Evolutionary conservation across 2,329 filamentous ascomycete species (phyloP).

Genomic region (Claviceps arundinis): DNA sequence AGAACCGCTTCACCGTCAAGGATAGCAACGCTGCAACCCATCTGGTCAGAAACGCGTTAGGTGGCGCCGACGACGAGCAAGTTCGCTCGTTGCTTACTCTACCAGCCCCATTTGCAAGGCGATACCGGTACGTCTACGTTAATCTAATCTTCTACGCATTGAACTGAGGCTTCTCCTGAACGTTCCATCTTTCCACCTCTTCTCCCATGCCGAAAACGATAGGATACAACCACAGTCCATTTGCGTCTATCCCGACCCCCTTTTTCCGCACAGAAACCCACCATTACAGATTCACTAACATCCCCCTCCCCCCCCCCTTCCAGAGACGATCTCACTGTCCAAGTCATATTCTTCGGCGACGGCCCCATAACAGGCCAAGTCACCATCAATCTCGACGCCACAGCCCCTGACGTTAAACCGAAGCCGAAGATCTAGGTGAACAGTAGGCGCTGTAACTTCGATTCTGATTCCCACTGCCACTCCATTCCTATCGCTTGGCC

Average conservation of each 20-base stretch:
- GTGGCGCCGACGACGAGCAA: slow-evolving; percentile 87
- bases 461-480: not conserved
- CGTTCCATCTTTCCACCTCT: not conserved
- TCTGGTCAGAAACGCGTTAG: slow-evolving; percentile 85
- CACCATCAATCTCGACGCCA: slow-evolving; percentile 76
- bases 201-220: not conserved
- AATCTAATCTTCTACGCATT: too few relatives aligned
- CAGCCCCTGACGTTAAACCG: slow-evolving; percentile 33
- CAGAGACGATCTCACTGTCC: slow-evolving; percentile 89
- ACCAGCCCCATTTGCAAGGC: slow-evolving; percentile 76
- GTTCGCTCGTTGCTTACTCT: slow-evolving; percentile 83
- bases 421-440: slow-evolving; percentile 25
- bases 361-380: slow-evolving; percentile 65
- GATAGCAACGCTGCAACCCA: slow-evolving; percentile 96
- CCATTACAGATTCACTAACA: not conserved
- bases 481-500: not conserved
- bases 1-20: slow-evolving; percentile 79
- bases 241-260: not conserved
- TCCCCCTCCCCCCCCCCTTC: not conserved
- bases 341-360: slow-evolving; percentile 97
- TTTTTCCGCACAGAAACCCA: not conserved
- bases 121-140: slow-evolving; percentile 57
- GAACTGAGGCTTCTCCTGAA: too few relatives aligned
- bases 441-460: not conserved
- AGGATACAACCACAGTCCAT: too few relatives aligned